These are phyloP conservation scores for Trichoderma reesei DNA, from an alignment of 495 filamentous ascomycete genomes.

Conservation along the genomic window DNA sequence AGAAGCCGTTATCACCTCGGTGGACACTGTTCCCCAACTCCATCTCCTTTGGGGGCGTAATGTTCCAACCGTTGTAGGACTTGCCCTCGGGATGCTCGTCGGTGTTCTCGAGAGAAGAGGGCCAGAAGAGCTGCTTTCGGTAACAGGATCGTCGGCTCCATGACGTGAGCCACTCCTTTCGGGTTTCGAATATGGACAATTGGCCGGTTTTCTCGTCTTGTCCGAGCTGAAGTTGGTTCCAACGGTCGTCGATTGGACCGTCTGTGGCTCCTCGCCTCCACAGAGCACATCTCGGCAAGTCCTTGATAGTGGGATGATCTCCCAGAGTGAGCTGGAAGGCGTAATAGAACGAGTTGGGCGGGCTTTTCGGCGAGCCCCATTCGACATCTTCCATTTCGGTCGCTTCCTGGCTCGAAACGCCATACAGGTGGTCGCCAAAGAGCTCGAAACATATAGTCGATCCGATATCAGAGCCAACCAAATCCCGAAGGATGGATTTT, in stretches of 20 bases:
- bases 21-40: slow-evolving; percentile 15
- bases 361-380: slow-evolving; percentile 31
- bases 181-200: slow-evolving; percentile 56
- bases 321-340: slow-evolving; percentile 51
- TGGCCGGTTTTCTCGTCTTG: slow-evolving; percentile 51
- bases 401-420: slow-evolving; percentile 54
- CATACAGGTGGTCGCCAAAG: slow-evolving; percentile 59
- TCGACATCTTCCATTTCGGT: slow-evolving; percentile 56
- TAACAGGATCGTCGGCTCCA: slow-evolving; percentile 61
- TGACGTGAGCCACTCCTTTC: slow-evolving; percentile 58
- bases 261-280: slow-evolving; percentile 63
- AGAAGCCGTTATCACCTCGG: slow-evolving; percentile 28
- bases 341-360: slow-evolving; percentile 50
- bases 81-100: neutral
- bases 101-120: slow-evolving; percentile 10
- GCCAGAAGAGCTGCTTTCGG: slow-evolving; percentile 46
- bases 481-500: slow-evolving; percentile 38
- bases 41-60: slow-evolving; percentile 7
- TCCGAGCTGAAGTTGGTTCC: slow-evolving; percentile 57
- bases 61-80: neutral
- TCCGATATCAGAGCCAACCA: slow-evolving; percentile 56
- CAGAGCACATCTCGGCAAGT: slow-evolving; percentile 31
- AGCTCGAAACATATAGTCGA: slow-evolving; percentile 65
- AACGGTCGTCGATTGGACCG: slow-evolving; percentile 69
- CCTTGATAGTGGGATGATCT: slow-evolving; percentile 23